Evolutionary conservation across 2,329 filamentous ascomycete genomes (phyloP), one percentile per base, ranked within the genome.

Genomic region (Arthrinium puccinioides): DNA sequence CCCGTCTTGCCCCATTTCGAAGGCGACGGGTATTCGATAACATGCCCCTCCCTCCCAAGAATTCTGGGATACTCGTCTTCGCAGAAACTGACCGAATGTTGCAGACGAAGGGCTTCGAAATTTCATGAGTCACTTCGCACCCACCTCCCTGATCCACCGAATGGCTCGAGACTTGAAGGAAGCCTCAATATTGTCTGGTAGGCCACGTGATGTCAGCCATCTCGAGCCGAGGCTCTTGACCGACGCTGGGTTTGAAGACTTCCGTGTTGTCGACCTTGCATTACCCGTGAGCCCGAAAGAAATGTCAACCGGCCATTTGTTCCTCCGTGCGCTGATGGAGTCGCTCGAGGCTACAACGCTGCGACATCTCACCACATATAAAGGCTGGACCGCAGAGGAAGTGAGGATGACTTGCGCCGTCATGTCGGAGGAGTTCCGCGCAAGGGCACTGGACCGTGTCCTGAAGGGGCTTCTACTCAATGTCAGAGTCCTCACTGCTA

Each of bases 241-340:
- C 37, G 63, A 69, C 10, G 62, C 64, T 8, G 72, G 72, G 4
- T 76, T 76, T 38, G 66, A 69, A 21, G 70, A 75, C 32, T 63
- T 75, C 11, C 57, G 63, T 37, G 54, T 67, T 21, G 64, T 59
- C 3, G 64, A 72, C 38, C 66, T 70, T 44, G 59, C 62, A 11
- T 65, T 76, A 23, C 70, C 69, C 5, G 61, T 76, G 21, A 62
- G 66, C 37, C 60, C 55, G 18, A 54, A 57, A 26, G 64, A 67
- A 36, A 64, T 67, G 34, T 63, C 61, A 7, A 66, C 67, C 4
- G 70, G 71, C 27, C 72, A 72, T 44, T 64, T 75, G 33, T 76
- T 70, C 70, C 58, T 76, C 21, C 65, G 75, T 18, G 62, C 65
- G 3, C 63, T 69, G 40, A 55, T 76, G 21, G 70, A 74, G 38